Conservation (phyloP, 78 protist genomes). For the Polysphondylium violaceum region DNA sequence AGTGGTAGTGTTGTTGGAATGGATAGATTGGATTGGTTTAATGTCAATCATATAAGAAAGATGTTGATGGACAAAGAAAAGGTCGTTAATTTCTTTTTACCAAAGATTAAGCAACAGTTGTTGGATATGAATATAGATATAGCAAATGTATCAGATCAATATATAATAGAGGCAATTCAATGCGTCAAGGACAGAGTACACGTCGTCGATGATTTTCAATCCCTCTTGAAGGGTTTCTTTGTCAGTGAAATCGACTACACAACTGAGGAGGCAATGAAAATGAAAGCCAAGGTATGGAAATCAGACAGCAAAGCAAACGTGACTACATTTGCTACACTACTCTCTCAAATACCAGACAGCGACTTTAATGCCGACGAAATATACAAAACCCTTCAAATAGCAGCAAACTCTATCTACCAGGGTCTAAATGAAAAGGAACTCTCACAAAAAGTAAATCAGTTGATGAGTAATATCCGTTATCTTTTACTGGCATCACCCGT, state of each 20-base stretch:
- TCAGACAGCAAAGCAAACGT: not conserved
- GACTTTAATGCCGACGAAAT: not conserved
- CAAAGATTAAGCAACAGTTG: not conserved
- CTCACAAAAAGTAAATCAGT: constrained; percentile 44
- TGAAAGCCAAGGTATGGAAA: constrained; percentile 67
- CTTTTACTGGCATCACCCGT: constrained; percentile 10
- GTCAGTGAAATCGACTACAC: not conserved
- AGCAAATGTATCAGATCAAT: constrained; percentile 38
- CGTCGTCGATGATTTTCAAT: constrained; percentile 12
- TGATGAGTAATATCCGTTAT: constrained; percentile 50
- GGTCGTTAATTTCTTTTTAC: not conserved
- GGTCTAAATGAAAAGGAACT: constrained; percentile 44
- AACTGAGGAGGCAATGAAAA: constrained; percentile 27
- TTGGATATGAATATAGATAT: not conserved
- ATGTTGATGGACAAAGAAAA: not conserved
- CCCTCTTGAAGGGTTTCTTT: constrained; percentile 20
- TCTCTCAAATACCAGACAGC: no score
- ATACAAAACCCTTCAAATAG: constrained; percentile 23
- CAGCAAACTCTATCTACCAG: not conserved
- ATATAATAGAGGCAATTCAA: constrained; percentile 33
- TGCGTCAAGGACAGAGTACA: constrained; percentile 71
- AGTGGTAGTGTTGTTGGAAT: constrained; percentile 78
- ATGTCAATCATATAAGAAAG: constrained; percentile 75
- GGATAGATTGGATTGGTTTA: constrained; percentile 76
- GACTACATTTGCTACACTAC: not conserved